phyloP scores from a whole-genome alignment of 768 basidiomycete species.

The Hypsizygus marmoreus region DNA sequence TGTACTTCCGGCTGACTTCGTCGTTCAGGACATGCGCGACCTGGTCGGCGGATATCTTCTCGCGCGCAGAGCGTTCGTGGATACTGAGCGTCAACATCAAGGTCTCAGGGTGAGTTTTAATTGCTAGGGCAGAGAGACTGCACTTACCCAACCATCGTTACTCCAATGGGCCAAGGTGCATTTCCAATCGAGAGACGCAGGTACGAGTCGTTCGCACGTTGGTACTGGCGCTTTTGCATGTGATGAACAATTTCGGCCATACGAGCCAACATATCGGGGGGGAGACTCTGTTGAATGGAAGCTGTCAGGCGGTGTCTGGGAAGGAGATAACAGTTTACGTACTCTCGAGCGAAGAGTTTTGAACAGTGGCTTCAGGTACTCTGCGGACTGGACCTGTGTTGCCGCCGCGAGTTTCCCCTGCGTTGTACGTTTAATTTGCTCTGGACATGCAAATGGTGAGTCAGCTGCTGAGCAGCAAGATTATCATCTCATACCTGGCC shows the following conservation, averaged over 20 bases:
- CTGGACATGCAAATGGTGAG: conserved; percentile 35
- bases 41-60: conserved; percentile 96
- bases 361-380: conserved; percentile 97
- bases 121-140: not conserved
- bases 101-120: conserved; percentile 6
- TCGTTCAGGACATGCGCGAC: conserved; percentile 99
- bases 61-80: conserved; percentile 95
- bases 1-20: conserved; percentile 98
- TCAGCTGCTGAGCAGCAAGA: conserved; percentile 4
- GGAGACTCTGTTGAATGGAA: conserved; percentile 56
- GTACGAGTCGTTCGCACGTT: conserved; percentile 95
- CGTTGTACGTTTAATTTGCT: conserved; percentile 81
- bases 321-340: conserved; percentile 29
- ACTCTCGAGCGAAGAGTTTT: conserved; percentile 87
- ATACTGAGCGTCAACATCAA: conserved; percentile 54
- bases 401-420: conserved; percentile 96
- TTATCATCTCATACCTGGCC: conserved; percentile 71
- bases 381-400: conserved; percentile 92
- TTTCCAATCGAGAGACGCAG: conserved; percentile 96
- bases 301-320: not conserved
- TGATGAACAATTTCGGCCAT: conserved; percentile 94
- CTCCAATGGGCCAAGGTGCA: conserved; percentile 99
- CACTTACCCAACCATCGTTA: conserved; percentile 96
- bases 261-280: conserved; percentile 79
- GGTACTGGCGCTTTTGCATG: conserved; percentile 96